Percentiles rank a stretch among this genome's conserved stretches.
phyloP scores from a whole-genome alignment of 768 basidiomycete species.

The Auricularia heimuer region DNA sequence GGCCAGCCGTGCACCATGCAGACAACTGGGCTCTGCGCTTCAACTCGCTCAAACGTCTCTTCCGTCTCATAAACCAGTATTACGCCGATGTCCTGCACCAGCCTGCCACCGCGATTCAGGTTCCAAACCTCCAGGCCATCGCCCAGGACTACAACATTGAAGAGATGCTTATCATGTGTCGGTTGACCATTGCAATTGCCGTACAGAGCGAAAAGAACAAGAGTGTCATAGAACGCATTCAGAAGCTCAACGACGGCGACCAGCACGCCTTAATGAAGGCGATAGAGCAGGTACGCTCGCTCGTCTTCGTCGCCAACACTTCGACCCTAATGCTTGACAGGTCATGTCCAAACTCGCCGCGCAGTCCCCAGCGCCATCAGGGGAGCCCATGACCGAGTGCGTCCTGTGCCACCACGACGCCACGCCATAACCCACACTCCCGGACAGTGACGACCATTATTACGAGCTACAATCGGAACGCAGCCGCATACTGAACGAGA shows the following conservation, averaged over 20 bases:
- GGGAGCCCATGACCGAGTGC: constrained; percentile 71
- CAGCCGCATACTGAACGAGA: constrained; percentile 68
- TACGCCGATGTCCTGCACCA: constrained; percentile 77
- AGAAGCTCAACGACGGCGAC: constrained; percentile 67
- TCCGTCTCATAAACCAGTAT: constrained; percentile 83
- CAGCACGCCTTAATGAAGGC: constrained; percentile 89
- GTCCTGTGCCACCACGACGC: constrained; percentile 19
- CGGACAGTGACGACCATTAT: constrained; percentile 72
- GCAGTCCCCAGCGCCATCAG: constrained; percentile 36
- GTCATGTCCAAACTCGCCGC: constrained; percentile 68
- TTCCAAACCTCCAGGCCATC: constrained; percentile 79
- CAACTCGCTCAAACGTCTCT: constrained; percentile 71
- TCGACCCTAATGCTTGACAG: constrained; percentile 26
- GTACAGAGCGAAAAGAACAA: constrained; percentile 86
- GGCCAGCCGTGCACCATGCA: constrained; percentile 49
- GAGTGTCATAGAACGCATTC: constrained; percentile 83
- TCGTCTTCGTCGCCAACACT: background rate
- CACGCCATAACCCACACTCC: background rate
- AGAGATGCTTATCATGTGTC: constrained; percentile 66
- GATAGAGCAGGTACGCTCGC: constrained; percentile 68
- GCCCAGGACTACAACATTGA: constrained; percentile 62
- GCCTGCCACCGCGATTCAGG: constrained; percentile 65
- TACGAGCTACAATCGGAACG: constrained; percentile 76
- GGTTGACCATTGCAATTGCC: constrained; percentile 73
- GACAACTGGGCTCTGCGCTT: constrained; percentile 90